These are phyloP conservation scores for Cyberlindnera americana DNA, from an alignment of 805 yeast genomes.

Conservation along the genomic window DNA sequence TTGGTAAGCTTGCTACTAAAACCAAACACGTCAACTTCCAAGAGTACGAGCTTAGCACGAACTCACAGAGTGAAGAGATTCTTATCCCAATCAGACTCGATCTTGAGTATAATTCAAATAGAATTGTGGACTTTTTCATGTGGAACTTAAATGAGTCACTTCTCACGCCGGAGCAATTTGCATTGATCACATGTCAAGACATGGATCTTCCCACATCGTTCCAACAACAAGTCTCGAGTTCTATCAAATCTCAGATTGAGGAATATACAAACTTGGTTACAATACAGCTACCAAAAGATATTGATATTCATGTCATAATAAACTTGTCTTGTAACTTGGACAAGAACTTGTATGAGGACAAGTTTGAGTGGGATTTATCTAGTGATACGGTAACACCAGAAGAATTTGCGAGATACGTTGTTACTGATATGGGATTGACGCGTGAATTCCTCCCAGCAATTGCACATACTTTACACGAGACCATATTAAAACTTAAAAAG, in stretches of 20 bases:
- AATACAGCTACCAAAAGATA: slow-evolving; percentile 63
- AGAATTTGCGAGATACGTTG: slow-evolving; percentile 75
- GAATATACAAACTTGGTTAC: slow-evolving; percentile 64
- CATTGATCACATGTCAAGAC: slow-evolving; percentile 75
- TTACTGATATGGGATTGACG: slow-evolving; percentile 76
- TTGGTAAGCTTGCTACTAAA: slow-evolving; percentile 21
- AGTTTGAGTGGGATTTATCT: slow-evolving; percentile 87
- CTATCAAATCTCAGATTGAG: slow-evolving; percentile 77
- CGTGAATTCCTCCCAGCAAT: slow-evolving; percentile 89
- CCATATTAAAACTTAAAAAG: slow-evolving; percentile 67
- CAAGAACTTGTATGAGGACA: slow-evolving; percentile 82
- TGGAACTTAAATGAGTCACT: slow-evolving; percentile 88
- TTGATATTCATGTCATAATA: slow-evolving; percentile 69
- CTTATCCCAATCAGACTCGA: slow-evolving; percentile 86
- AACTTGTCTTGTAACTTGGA: slow-evolving; percentile 80
- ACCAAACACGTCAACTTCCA: slow-evolving; percentile 27
- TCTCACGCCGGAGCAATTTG: slow-evolving; percentile 86
- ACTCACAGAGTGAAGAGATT: slow-evolving; percentile 51
- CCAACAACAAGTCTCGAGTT: slow-evolving; percentile 59
- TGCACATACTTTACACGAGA: slow-evolving; percentile 81
- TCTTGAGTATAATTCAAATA: slow-evolving; percentile 80
- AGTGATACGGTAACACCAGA: slow-evolving; percentile 57
- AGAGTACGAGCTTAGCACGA: slow-evolving; percentile 23
- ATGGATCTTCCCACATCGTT: slow-evolving; percentile 70
- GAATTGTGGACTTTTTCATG: slow-evolving; percentile 80